These are phyloP conservation scores for Colletotrichum sp. DNA, from an alignment of 2,329 filamentous ascomycete species.

Conservation along the genomic window DNA sequence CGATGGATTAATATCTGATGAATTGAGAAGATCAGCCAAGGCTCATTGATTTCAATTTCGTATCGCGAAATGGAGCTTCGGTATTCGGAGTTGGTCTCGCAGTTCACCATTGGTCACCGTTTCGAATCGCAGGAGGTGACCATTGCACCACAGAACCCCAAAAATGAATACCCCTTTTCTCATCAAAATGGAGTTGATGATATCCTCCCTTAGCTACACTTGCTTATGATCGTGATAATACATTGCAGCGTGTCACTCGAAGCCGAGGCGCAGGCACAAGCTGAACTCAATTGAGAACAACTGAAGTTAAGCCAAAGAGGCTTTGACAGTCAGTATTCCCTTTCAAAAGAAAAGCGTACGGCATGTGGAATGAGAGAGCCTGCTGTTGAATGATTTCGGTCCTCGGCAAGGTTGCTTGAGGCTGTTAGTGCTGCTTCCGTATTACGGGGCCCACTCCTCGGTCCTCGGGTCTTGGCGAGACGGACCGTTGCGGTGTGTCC, in stretches of 20 bases:
- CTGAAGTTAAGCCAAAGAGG: background rate
- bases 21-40: background rate
- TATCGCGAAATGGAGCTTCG: rapidly evolving
- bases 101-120: background rate
- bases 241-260: too few species aligned
- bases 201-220: rapidly evolving
- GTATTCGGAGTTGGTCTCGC: background rate
- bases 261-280: too few species aligned
- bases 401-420: background rate
- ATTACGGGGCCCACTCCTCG: background rate
- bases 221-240: too few species aligned
- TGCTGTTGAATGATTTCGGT: background rate
- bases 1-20: rapidly evolving
- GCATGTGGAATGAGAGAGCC: too few species aligned
- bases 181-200: too few species aligned
- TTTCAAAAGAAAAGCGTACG: too few species aligned
- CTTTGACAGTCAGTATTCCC: background rate
- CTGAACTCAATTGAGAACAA: too few species aligned
- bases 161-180: rapidly evolving
- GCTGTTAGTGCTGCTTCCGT: background rate
- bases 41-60: background rate
- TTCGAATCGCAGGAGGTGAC: background rate
- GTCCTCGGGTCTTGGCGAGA: background rate
- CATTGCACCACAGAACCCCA: rapidly evolving
- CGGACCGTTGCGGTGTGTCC: background rate